Percentiles rank a stretch among this genome's conserved stretches.
phyloP scores from a whole-genome alignment of 768 basidiomycete species.

The Leccinum rimulosum region DNA sequence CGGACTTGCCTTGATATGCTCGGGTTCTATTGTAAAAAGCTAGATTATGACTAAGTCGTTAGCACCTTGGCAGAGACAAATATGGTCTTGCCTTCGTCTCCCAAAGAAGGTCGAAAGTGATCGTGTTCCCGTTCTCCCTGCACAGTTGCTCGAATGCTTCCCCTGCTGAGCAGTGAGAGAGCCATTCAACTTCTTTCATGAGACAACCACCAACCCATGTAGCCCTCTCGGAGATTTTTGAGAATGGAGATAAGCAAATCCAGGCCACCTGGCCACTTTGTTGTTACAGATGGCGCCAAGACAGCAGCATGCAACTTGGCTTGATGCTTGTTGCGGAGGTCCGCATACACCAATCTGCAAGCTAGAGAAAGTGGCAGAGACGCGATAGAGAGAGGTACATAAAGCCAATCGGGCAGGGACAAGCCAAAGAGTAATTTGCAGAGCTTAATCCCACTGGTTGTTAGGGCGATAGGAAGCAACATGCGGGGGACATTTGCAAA shows the following conservation, averaged over 20 bases:
- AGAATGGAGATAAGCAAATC: conserved; percentile 26
- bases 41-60: conserved; percentile 10
- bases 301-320: conserved; percentile 24
- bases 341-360: conserved; percentile 6
- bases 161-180: conserved; percentile 20
- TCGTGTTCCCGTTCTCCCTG: conserved; percentile 30
- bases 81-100: conserved; percentile 34
- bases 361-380: conserved; percentile 24
- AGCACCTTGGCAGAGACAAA: neutral
- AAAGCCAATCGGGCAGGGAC: conserved; percentile 10
- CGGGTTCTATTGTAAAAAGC: conserved; percentile 47
- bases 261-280: conserved; percentile 35
- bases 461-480: conserved; percentile 11
- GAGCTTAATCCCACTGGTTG: conserved; percentile 8
- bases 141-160: conserved; percentile 25
- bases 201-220: conserved; percentile 22
- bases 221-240: conserved; percentile 19
- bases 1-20: conserved; percentile 38
- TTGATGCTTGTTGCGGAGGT: conserved; percentile 7
- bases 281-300: conserved; percentile 31
- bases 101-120: conserved; percentile 36
- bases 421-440: conserved; percentile 4
- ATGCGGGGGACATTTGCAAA: conserved; percentile 22
- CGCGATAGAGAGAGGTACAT: conserved; percentile 9
- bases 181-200: neutral